Evolutionary conservation across 352 stramenopile species (phyloP).

Genomic region (Phytopythium aichiense): DNA sequence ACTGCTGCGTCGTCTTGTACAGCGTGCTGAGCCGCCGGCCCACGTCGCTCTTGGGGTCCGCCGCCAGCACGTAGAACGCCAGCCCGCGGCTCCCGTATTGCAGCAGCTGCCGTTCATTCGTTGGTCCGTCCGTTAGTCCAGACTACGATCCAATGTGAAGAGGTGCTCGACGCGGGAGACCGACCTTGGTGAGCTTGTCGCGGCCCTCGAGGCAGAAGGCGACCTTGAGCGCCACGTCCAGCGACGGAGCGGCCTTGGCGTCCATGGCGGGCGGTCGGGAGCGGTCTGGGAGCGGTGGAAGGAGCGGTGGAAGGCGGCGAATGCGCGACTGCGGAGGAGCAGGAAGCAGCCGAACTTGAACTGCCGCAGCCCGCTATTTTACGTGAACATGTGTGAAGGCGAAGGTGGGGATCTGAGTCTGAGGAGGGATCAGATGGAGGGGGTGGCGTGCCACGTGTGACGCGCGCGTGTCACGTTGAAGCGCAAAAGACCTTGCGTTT

Average conservation of each 20-base stretch:
- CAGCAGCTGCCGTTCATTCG: constrained; percentile 29
- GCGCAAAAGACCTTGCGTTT: constrained; percentile 1
- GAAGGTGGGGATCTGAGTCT: not conserved
- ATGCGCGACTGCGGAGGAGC: constrained; percentile 5
- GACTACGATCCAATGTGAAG: too few relatives aligned
- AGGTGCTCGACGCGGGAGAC: not conserved
- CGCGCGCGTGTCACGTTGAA: constrained; percentile 1
- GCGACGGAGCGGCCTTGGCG: constrained; percentile 53
- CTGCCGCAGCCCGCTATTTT: not conserved
- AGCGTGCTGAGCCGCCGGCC: constrained; percentile 69
- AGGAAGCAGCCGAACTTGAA: constrained; percentile 4
- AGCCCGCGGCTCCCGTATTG: constrained; percentile 83
- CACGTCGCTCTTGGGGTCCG: constrained; percentile 78
- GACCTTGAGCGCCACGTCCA: constrained; percentile 59
- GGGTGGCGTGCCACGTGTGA: not conserved
- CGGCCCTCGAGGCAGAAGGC: constrained; percentile 79
- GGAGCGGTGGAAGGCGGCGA: not conserved
- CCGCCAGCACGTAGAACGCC: constrained; percentile 73
- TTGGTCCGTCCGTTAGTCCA: not conserved
- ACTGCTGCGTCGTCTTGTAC: constrained; percentile 80
- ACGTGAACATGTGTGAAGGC: constrained; percentile 2
- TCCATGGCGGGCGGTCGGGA: constrained; percentile 24
- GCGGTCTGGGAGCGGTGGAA: not conserved
- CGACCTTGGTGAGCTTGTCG: constrained; percentile 86
- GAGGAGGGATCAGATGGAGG: not conserved